Evolutionary conservation across 306 rosid genomes (phyloP).

Genomic region (Acacia melanoxylon): DNA sequence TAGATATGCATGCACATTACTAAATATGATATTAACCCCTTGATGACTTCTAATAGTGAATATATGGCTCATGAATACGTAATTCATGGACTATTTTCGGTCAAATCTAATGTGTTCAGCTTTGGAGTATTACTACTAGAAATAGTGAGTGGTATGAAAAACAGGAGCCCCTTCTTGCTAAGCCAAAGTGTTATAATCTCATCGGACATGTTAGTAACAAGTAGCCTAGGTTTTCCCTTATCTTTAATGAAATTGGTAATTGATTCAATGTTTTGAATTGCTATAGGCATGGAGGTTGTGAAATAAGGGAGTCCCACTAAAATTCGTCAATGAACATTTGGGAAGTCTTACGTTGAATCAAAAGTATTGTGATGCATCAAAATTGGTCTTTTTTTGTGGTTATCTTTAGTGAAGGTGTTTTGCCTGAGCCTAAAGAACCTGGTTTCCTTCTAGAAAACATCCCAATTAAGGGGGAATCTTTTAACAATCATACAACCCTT

Average conservation of each 20-base stretch:
- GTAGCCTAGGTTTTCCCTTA: neutral
- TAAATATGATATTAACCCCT: neutral
- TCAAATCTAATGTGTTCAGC: constrained; percentile 14
- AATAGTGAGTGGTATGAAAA: constrained; percentile 23
- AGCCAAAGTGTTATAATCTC: neutral
- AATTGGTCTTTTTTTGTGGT: constrained; percentile 47
- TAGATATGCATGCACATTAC: neutral
- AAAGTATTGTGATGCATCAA: constrained; percentile 42
- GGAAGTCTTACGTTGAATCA: neutral
- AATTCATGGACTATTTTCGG: neutral
- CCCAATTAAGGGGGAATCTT: neutral
- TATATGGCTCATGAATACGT: neutral
- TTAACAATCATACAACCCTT: neutral
- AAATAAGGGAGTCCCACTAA: constrained; percentile 16
- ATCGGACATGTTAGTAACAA: constrained; percentile 4
- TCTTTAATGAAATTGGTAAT: neutral
- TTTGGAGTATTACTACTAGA: constrained; percentile 12
- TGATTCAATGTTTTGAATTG: neutral
- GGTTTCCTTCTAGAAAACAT: constrained; percentile 17
- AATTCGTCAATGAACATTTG: constrained; percentile 22
- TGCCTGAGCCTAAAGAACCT: constrained; percentile 45
- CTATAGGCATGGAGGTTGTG: constrained; percentile 37
- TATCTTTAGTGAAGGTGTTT: constrained; percentile 34
- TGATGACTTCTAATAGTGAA: neutral
- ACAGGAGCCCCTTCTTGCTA: neutral